Evolutionary conservation across 2,329 filamentous ascomycete species (phyloP), one percentile per base, ranked within the genome.

Genomic region (Elsinoe perseae): DNA sequence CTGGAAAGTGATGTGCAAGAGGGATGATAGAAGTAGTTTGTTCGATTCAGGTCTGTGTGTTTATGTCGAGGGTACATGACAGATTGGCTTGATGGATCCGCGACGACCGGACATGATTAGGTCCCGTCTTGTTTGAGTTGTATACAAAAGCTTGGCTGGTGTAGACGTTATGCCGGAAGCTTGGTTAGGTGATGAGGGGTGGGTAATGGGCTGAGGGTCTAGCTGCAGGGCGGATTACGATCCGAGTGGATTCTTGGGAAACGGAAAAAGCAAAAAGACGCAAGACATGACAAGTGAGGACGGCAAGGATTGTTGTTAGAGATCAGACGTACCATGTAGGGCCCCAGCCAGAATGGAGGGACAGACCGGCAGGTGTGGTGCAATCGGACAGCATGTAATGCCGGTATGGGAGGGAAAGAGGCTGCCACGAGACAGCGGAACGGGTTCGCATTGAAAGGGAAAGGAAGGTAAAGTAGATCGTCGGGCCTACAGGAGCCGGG

Each of bases 381-480:
- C n/a, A 28, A 12, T 18, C 10, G 48, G 21, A 28, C 48, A 38
- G 48, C 32, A 52, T 52, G n/a, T 34, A 52, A 52, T 34, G 32
- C 28, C 27, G 32, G 27, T 28, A 38, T 20, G 14, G 25, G 34
- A 16, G 10, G 18, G 52, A 28, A 9, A 36, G 34, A 42, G 52
- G 52, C 34, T 54, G 52, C 52, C 52, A 54, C 34, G 52, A 42
- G 52, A 42, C 52, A 54, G 52, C 34, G 23, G 52, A 20, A 52
- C 48, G 48, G 48, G 25, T 52, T 28, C 28, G 48, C 48, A 52
- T 52, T 25, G 32, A 52, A 32, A n/a, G 30, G 32, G 28, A 30
- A 28, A 8, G 18, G 43, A 4, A 48, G 25, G 23, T n/a, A 16
- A 48, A 30, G n/a, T 8, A 36, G 52, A 34, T 54, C 18, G 23